Evolutionary conservation across 106 monocot genomes (phyloP), one percentile per base, ranked within the genome.

Genomic region (Acanthochlamys bracteata): DNA sequence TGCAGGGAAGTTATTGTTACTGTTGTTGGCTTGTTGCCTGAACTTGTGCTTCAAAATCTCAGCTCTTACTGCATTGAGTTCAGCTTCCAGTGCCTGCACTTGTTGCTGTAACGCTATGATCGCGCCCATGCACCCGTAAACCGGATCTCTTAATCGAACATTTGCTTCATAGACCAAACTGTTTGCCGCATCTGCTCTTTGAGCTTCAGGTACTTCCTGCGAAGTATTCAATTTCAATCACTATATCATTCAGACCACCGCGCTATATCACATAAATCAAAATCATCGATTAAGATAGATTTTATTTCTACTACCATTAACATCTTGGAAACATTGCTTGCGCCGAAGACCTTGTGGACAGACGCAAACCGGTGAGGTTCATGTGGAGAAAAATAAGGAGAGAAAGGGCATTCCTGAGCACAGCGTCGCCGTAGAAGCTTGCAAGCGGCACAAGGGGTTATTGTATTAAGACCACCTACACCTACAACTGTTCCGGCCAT

Each of bases 291-390:
- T 39, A 14, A 19, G 52, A 21, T 22, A 59, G 25, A 67, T 46
- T 33, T 33, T 10, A 46, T 7, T 17, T 13, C 16, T 45, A 0
- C 64, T 76, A 95, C 95, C 95, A 90, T 68, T 11, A 95, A 84
- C 86, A 95, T 78, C 79, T 95, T 95, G 66, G 90, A 90, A 75
- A 96, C 84, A 63, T 90, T 96, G 74, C 95, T 96, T 40, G 95
- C 95, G 26, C 95, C 95, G 69, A 90, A 96, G 70, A 96, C 87
- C 61, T 96, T 96, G 73, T 90, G 95, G 16, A 96, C 95, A 0
- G 87, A 79, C 15, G 87, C 90, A 27, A 96, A 96, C 65, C 84
- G 90, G n/a, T 90, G 84, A 56, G 95, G 95, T 42, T 96, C 95
- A 24, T 87, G 86, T 27, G 95, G 95, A 25, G 95, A 85, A 72